Evolutionary conservation across 1,284 basidiomycete genomes (phyloP), one percentile per base, ranked within the genome.

Genomic region (Polyporus tsugae): DNA sequence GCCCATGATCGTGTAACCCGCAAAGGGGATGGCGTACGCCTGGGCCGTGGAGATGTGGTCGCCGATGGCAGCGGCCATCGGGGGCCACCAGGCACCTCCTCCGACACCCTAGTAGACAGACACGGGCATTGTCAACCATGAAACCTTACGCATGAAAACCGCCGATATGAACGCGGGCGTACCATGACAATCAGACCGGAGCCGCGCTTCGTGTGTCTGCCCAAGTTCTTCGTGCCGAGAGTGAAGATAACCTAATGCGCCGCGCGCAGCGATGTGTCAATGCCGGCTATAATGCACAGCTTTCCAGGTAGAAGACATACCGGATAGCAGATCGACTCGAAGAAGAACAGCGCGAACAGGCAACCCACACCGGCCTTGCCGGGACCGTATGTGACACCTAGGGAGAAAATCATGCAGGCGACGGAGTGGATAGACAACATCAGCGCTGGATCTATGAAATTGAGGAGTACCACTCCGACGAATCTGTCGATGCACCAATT

Each of bases 41-140:
- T 80, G 80, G 19, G 59, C 83, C 78, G 63, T 86, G 62, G 67
- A 86, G 73, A 81, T 85, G 69, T 75, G 75, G 76, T 94, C 90
- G 13, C 90, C 90, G 63, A 94, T 81, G 10, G 86, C 85, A 36
- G 86, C 92, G 74, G 94, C 91, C 13, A 91, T 88, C 0, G 89
- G 84, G 1, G 93, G 92, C 79, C 89, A 92, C 85, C 90, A 91
- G 25, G 92, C 92, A 65, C 92, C 92, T 63, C 92, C 91, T 67
- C 88, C 89, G 52, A 93, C 90, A 70, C 89, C 91, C 84, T 85
- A 22, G 36, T 52, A 33, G 15, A 42, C 58, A 53, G 35, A 44
- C 36, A 52, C 36, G 39, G 59, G 19, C 22, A 6, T 36, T 15
- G 41, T 52, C 35, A 58, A 38, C 46, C 13, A 22, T 57, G 3